Conservation (phyloP, 2,329 filamentous ascomycete genomes). For the Xylariaceae sp. region DNA sequence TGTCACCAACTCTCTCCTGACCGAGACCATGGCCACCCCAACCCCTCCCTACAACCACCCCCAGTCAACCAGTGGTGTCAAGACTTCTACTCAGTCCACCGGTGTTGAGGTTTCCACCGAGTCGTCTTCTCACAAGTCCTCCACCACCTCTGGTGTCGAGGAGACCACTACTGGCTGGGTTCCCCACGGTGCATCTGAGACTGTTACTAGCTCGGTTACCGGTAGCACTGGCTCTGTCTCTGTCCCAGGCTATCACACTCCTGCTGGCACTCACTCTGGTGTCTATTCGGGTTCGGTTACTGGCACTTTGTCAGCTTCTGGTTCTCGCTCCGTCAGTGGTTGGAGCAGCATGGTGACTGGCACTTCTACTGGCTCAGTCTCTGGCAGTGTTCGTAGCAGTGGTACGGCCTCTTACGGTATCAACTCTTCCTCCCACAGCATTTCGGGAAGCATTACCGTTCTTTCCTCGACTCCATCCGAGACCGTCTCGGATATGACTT, state of each 20-base stretch:
- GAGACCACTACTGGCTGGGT: not conserved
- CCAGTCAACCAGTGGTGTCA: conserved; percentile 1
- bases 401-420: not conserved
- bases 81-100: not conserved
- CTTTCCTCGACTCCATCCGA: conserved; percentile 3
- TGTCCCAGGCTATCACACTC: not conserved
- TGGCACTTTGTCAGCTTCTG: not conserved
- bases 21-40: conserved; percentile 14
- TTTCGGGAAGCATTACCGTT: conserved; percentile 5
- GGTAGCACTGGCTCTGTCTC: conserved; percentile 1
- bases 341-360: not conserved
- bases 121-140: not conserved
- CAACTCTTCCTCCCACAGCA: not conserved
- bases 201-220: conserved; percentile 1
- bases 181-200: conserved; percentile 7
- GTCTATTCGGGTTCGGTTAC: not conserved
- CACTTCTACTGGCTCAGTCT: not conserved
- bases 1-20: conserved; percentile 9
- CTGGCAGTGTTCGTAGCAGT: not conserved
- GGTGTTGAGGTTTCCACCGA: not conserved
- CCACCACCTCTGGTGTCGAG: conserved; percentile 1
- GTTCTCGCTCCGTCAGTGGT: not conserved
- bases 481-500: conserved; percentile 2
- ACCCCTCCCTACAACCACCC: not conserved
- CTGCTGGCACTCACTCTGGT: not conserved